Percentiles rank a stretch among this genome's conserved stretches.
These are phyloP conservation scores for Aspergillus tubingensis DNA, from an alignment of 2,329 filamentous ascomycete genomes.

Conservation along the genomic window DNA sequence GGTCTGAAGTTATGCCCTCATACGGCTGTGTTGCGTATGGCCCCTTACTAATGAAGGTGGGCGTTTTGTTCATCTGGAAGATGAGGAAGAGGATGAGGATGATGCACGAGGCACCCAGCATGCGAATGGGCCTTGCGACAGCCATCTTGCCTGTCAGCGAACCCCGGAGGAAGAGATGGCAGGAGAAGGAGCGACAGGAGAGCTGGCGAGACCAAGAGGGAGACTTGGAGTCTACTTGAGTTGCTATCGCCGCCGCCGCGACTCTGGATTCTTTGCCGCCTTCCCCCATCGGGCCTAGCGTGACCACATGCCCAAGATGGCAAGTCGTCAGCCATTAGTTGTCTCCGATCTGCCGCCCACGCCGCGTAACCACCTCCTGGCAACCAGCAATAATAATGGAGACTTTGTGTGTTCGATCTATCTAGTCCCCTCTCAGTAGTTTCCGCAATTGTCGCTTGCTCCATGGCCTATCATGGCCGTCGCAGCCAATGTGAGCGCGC, in stretches of 20 bases:
- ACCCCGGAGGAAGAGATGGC: conserved; percentile 21
- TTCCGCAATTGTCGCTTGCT: background rate
- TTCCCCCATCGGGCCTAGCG: conserved; percentile 31
- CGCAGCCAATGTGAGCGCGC: conserved; percentile 62
- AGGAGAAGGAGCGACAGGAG: conserved; percentile 11
- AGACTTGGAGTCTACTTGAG: conserved; percentile 6
- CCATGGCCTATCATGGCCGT: conserved; percentile 63
- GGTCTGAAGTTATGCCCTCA: conserved; percentile 72
- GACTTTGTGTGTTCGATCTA: conserved; percentile 1
- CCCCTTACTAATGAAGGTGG: conserved; percentile 35
- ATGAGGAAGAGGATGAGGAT: conserved; percentile 77
- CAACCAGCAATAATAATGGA: conserved; percentile 6
- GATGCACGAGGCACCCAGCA: conserved; percentile 70
- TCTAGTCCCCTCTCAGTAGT: conserved; percentile 1
- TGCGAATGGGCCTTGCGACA: conserved; percentile 79
- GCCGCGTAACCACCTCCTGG: conserved; percentile 18
- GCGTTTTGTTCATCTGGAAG: conserved; percentile 67
- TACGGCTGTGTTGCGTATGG: conserved; percentile 42
- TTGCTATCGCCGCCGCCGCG: conserved; percentile 8
- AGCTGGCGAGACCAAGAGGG: conserved; percentile 1
- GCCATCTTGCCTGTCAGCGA: conserved; percentile 62
- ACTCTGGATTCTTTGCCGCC: conserved; percentile 15
- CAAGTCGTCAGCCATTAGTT: background rate
- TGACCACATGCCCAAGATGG: conserved; percentile 1
- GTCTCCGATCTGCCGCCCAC: background rate